Base-by-base conservation (phyloP, 202 grass and related monocot species). In the Bolboschoenoplectus hybrid region DNA sequence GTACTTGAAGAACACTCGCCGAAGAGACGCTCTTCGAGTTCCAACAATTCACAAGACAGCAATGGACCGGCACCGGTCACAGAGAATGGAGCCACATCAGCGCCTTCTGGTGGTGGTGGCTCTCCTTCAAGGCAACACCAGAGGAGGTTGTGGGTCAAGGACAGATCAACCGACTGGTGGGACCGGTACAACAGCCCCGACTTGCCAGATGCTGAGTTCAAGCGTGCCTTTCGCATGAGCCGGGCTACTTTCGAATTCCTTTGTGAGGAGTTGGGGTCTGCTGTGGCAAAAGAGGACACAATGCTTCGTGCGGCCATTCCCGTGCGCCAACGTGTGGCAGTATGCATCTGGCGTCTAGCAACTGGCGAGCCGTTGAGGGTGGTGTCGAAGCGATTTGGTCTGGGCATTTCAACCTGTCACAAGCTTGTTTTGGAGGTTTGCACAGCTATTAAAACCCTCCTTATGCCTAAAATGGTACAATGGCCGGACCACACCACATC, bases 331-430 rank as follows among this genome's bases (percentile, higher is more conserved):
- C 93, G 93, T 10, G 91, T 95, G 0, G 95, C 95, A 6, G 87
- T 94, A 60, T 95, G 93, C 89, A 57, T 98, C 55, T 98, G 89
- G 91, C 93, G 93, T 56, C 86, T 98, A 26, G 95, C 95, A 62
- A 95, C 91, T 0, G 95, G 93, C 0, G 90, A 93, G 72, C 90
- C 86, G 0, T 89, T 93, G 57, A 87, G 91, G 9, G 49, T 83
- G 1, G 87, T 98, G 44, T 88, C 91, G 36, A 86, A 91, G 63
- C 90, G 95, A 26, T 98, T 98, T 79, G 90, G 90, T 57, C 86
- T 98, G 14, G 89, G 87, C 8, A 89, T 89, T 87, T 98, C 91
- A 80, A 94, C 91, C 43, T 92, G 91, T 86, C 91, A 94, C 85
- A 97, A 97, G 84, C 89, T 94, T 58, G 86, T 94, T 0, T 89